phyloP scores from a whole-genome alignment of 1,284 basidiomycete species.

The Neotropicomus parvogracilis region DNA sequence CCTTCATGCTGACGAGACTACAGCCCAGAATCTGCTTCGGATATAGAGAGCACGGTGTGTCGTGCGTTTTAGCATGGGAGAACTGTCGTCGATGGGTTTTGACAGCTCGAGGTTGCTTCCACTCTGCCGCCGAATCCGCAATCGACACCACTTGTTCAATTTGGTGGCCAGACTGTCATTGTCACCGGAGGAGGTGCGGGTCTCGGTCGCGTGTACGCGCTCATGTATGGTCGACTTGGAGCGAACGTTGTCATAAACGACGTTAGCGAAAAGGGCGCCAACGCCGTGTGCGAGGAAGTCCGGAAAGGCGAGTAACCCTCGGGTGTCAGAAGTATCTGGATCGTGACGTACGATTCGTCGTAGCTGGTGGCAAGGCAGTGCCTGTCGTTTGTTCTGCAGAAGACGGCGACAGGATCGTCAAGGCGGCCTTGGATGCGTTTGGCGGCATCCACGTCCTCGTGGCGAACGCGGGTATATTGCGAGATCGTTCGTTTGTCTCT shows the following conservation, averaged over 20 bases:
- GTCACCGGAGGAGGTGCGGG: constrained; percentile 94
- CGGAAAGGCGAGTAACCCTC: constrained; percentile 53
- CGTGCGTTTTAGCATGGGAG: background rate
- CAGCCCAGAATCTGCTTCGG: constrained; percentile 68
- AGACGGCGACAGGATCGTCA: constrained; percentile 89
- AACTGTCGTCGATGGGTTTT: constrained; percentile 3
- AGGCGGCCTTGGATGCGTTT: constrained; percentile 84
- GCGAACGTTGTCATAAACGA: constrained; percentile 98
- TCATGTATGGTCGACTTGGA: constrained; percentile 87
- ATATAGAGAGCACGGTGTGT: constrained; percentile 64
- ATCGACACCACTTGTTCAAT: constrained; percentile 69
- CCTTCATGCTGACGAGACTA: constrained; percentile 4
- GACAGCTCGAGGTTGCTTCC: constrained; percentile 69
- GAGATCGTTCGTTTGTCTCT: constrained; percentile 87
- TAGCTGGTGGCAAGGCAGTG: constrained; percentile 86
- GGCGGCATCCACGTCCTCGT: constrained; percentile 87
- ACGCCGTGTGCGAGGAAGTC: constrained; percentile 85
- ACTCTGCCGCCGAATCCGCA: constrained; percentile 72
- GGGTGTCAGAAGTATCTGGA: background rate
- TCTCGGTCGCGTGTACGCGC: constrained; percentile 88
- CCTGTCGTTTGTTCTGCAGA: constrained; percentile 86
- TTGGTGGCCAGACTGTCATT: constrained; percentile 89
- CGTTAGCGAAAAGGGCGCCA: constrained; percentile 82
- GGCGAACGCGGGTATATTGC: constrained; percentile 93
- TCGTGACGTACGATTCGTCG: background rate